Evolutionary conservation across 192 early-diverging fungal species (phyloP).

Genomic region (Geranomyces michiganensis): DNA sequence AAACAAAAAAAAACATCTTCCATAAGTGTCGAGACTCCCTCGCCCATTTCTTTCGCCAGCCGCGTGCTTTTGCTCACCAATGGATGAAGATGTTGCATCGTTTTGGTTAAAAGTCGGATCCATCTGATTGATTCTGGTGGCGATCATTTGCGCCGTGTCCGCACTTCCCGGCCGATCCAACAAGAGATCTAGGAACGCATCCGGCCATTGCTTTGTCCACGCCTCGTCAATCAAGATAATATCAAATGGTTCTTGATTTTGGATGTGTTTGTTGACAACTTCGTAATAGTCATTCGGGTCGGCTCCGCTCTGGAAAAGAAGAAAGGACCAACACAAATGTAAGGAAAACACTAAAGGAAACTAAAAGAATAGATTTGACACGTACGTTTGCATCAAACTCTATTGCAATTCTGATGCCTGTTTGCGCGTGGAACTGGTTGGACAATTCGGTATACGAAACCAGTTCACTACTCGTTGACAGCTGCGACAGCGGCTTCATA

Average conservation of each 20-base stretch:
- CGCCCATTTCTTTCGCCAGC: neutral
- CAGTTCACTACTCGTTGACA: conserved; percentile 26
- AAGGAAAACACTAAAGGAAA: neutral
- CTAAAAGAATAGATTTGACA: neutral
- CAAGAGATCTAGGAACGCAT: conserved; percentile 14
- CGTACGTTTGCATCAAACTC: conserved; percentile 14
- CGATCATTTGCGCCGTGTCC: neutral
- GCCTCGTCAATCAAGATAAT: conserved; percentile 19
- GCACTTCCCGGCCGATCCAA: neutral
- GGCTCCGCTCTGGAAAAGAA: neutral
- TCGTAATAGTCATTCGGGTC: conserved; percentile 9
- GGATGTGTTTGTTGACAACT: conserved; percentile 3
- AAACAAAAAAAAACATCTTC: too few relatives aligned
- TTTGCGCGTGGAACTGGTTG: neutral
- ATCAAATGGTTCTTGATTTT: conserved; percentile 17
- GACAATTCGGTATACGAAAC: neutral
- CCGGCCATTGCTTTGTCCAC: conserved; percentile 32
- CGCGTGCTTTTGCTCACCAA: neutral
- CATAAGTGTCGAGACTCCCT: neutral
- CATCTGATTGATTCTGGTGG: neutral
- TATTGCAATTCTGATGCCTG: conserved; percentile 22
- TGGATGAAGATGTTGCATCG: neutral
- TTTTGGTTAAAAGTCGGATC: neutral
- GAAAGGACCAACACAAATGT: neutral
- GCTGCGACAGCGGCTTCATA: conserved; percentile 29